Evolutionary conservation across 345 rosid species (phyloP).

Genomic region (Rubroshorea leprosula): DNA sequence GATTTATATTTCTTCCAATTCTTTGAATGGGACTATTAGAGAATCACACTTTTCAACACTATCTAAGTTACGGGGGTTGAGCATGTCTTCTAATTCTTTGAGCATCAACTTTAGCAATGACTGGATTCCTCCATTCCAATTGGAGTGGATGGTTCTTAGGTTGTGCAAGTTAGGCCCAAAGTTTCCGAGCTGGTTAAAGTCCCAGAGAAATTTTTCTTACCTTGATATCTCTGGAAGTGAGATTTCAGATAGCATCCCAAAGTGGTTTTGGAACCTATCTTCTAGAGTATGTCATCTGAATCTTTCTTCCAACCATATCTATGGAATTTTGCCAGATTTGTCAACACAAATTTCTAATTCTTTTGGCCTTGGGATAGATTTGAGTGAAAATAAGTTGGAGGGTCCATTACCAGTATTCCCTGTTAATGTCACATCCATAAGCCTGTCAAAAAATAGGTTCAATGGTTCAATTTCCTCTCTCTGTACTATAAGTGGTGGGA

Average conservation of each 20-base stretch:
- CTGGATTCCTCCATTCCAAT: background rate
- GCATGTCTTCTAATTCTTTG: background rate
- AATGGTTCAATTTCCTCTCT: slow-evolving; percentile 14
- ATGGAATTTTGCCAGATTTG: slow-evolving; percentile 19
- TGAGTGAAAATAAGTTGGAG: slow-evolving; percentile 17
- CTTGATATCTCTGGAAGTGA: slow-evolving; percentile 7
- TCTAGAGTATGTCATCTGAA: background rate
- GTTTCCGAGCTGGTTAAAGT: background rate
- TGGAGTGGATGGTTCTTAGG: background rate
- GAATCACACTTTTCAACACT: slow-evolving; percentile 10
- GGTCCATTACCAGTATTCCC: slow-evolving; percentile 23
- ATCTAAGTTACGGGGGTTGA: background rate
- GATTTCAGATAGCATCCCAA: background rate
- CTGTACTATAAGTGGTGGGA: background rate
- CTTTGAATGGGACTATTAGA: slow-evolving; percentile 11
- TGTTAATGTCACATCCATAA: background rate
- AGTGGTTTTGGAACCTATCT: slow-evolving; percentile 12
- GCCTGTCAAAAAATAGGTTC: slow-evolving; percentile 22
- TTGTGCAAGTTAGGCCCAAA: background rate
- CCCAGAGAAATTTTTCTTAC: background rate
- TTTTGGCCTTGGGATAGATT: slow-evolving; percentile 24
- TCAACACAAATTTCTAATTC: background rate
- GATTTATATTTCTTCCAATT: background rate
- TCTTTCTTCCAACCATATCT: slow-evolving; percentile 19
- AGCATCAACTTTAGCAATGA: background rate